These are phyloP conservation scores for Collariella sp. DNA, from an alignment of 495 filamentous ascomycete genomes.

Conservation along the genomic window DNA sequence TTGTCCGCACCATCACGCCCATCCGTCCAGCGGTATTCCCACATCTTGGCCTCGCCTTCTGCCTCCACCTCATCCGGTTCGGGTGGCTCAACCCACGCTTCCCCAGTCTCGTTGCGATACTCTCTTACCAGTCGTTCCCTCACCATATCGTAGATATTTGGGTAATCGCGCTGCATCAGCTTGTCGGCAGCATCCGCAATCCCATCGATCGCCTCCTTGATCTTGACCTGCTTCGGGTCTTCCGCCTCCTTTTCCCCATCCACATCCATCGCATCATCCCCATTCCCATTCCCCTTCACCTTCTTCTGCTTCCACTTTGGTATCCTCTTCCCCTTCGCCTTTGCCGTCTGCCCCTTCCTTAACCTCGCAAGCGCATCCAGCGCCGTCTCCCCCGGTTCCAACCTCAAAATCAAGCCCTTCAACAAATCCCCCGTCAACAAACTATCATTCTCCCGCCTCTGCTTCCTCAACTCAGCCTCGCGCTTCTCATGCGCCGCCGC, in stretches of 20 bases:
- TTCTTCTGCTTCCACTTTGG: slow-evolving; percentile 54
- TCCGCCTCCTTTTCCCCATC: slow-evolving; percentile 46
- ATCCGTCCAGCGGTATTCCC: slow-evolving; percentile 90
- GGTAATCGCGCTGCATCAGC: slow-evolving; percentile 68
- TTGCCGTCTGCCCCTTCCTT: slow-evolving; percentile 58
- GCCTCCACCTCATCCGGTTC: slow-evolving; percentile 18
- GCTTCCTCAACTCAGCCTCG: slow-evolving; percentile 63
- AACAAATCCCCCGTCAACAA: slow-evolving; percentile 67
- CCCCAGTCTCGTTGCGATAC: slow-evolving; percentile 79
- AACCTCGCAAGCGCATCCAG: slow-evolving; percentile 81
- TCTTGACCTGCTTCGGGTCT: slow-evolving; percentile 59
- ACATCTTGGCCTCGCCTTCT: slow-evolving; percentile 43
- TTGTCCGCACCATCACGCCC: slow-evolving; percentile 69
- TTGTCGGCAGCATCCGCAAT: slow-evolving; percentile 86
- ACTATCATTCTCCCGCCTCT: slow-evolving; percentile 62
- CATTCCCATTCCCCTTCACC: slow-evolving; percentile 28
- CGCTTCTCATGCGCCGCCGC: slow-evolving; percentile 81
- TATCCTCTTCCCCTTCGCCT: slow-evolving; percentile 48
- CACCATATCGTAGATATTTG: slow-evolving; percentile 82
- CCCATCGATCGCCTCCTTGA: slow-evolving; percentile 64
- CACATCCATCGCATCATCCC: slow-evolving; percentile 53
- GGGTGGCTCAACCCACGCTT: slow-evolving; percentile 68
- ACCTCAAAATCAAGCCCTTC: slow-evolving; percentile 54
- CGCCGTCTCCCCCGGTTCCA: slow-evolving; percentile 80
- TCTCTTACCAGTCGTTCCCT: slow-evolving; percentile 77